A percentile compares a stretch with the other conserved stretches of the same genome.
These are phyloP conservation scores for Coemansia sp. DNA, from an alignment of 192 early-diverging fungal genomes.

Conservation along the genomic window DNA sequence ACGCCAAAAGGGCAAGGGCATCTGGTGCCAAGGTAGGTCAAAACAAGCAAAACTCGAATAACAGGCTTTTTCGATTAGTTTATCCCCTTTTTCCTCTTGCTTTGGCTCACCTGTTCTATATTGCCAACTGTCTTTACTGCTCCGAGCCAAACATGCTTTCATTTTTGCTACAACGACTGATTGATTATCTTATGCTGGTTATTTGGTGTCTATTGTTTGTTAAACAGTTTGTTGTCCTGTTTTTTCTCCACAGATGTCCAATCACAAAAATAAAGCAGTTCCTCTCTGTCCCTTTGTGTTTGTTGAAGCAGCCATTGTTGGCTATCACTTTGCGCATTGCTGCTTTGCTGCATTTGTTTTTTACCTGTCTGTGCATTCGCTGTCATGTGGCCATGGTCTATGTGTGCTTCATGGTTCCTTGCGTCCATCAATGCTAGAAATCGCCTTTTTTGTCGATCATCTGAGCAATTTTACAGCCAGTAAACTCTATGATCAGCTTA, in stretches of 20 bases:
- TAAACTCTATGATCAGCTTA: background rate
- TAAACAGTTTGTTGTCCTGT: background rate
- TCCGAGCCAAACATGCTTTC: background rate
- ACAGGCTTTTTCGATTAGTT: background rate
- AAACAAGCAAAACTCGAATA: background rate
- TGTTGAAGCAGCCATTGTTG: background rate
- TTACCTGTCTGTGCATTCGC: background rate
- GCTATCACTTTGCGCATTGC: too few relatives aligned
- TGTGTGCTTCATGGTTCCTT: background rate
- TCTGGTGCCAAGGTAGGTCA: constrained; percentile 14
- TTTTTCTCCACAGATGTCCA: background rate
- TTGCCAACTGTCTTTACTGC: background rate
- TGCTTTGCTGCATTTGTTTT: background rate
- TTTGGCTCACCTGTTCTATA: background rate
- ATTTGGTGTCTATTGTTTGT: background rate
- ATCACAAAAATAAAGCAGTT: background rate
- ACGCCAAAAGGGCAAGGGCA: constrained; percentile 15
- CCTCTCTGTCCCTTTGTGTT: background rate
- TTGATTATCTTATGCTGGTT: background rate
- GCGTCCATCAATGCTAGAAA: too few relatives aligned
- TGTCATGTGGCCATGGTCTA: background rate
- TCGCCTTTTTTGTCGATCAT: too few relatives aligned
- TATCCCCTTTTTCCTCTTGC: background rate
- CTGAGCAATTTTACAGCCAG: background rate
- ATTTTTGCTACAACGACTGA: background rate